phyloP scores from a whole-genome alignment of 345 rosid species.

The Camelina laxa region DNA sequence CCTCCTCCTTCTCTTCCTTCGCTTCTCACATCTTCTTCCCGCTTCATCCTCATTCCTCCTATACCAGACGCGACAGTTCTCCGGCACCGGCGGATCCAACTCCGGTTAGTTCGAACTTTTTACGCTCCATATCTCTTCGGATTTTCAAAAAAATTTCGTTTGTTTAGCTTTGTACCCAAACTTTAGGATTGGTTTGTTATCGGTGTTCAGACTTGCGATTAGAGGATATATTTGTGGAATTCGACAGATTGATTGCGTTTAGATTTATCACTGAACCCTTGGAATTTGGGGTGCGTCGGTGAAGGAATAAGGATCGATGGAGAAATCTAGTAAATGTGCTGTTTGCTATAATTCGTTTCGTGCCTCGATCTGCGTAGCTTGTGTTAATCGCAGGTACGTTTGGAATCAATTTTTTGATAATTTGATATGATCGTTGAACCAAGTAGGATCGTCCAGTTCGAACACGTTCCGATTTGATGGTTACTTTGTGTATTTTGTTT shows the following conservation, averaged over 20 bases:
- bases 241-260: background rate
- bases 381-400: slow-evolving; percentile 81
- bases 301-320: slow-evolving; percentile 51
- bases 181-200: background rate
- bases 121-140: background rate
- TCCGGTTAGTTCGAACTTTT: background rate
- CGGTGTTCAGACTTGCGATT: background rate
- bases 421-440: background rate
- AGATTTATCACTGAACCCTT: slow-evolving; percentile 8
- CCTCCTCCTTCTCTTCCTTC: slow-evolving; percentile 2
- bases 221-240: background rate
- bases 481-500: background rate
- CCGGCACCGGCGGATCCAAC: slow-evolving; percentile 21
- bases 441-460: background rate
- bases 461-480: background rate
- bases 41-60: slow-evolving; percentile 33
- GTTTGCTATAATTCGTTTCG: slow-evolving; percentile 69
- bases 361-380: slow-evolving; percentile 68
- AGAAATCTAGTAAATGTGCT: slow-evolving; percentile 58
- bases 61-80: slow-evolving; percentile 11
- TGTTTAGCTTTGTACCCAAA: slow-evolving; percentile 5
- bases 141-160: slow-evolving; percentile 14
- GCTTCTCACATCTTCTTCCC: slow-evolving; percentile 43
- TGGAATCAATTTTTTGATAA: background rate
- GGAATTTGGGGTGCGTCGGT: slow-evolving; percentile 21